Evolutionary conservation across 768 basidiomycete genomes (phyloP), one percentile per base, ranked within the genome.

Genomic region (Mrakia blollopis): DNA sequence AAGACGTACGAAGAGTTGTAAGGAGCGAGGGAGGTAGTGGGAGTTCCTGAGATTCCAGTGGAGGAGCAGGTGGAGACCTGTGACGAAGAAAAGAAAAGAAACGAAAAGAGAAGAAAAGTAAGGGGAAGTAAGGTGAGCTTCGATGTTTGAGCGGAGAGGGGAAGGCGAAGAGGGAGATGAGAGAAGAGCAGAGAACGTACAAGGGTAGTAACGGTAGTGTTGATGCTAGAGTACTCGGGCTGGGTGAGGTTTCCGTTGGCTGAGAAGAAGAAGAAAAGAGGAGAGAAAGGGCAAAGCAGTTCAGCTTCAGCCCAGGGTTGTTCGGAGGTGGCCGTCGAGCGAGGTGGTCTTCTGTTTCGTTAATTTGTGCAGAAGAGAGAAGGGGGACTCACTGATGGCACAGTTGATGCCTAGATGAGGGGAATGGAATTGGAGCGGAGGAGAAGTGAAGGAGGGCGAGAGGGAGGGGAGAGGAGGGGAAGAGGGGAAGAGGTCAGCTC

Each of bases 191-290:
- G 23, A 32, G 7, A 23, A 44, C 65, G 1, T n/a, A 68, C 65
- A 39, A 68, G 65, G 35, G 65, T 68, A 23, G 37, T 68, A 23
- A 39, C 65, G 21, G 65, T 68, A 3, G 35, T n/a, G 35, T 39
- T 68, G 65, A 68, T 68, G n/a, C 35, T 39, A 21, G 65, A 39
- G 39, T 68, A 68, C 65, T 68, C 65, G 7, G 35, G 6, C 65
- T 11, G 18, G 39, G 65, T 68, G 18, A 68, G 9, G 65, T 68
- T 68, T 23, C 65, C 65, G 35, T 68, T 9, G 35, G 25, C 65
- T 68, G 65, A 5, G 44, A 23, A 37, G 63, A 37, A n/a, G n/a
- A n/a, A n/a, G 30, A 28, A 37, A 37, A 39, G 63, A 67, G 1
- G 32, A 39, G 18, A 18, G 37, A 68, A 25, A 41, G 25, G 62